Evolutionary conservation across 2,329 filamentous ascomycete species (phyloP), one percentile per base, ranked within the genome.

Genomic region (Corinectria fuckeliana): DNA sequence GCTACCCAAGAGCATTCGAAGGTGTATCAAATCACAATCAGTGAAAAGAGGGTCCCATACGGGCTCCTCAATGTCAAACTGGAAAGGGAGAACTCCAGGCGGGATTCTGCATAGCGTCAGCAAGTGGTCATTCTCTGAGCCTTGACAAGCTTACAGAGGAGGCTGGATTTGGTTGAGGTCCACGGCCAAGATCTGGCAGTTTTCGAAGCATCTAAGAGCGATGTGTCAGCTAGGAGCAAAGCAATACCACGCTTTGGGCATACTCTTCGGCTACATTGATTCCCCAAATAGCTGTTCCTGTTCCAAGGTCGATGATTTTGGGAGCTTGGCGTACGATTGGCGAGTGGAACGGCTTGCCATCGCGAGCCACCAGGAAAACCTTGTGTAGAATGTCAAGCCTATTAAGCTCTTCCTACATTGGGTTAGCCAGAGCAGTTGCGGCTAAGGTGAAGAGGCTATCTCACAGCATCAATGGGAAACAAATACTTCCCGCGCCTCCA

Each of bases 231-330:
- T 4, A 28, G 7, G 11, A 26, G 4, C 10, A 14, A 18, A 5
- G 1, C 13, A n/a, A 13, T 13, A 3, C 52, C 1, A 34, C 42
- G 23, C 6, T 16, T 7, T 23, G 26, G 16, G 74, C 86, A 78
- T 80, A 92, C 85, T 91, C 63, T 64, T 77, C 88, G 63, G 91
- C 90, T 77, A 97, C 90, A 66, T 94, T 90, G 68, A 96, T 91
- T 38, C 90, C 87, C 94, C 94, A 98, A 61, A 96, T 94, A 36
- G 92, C 93, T 1, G 92, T 96, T 18, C 93, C 94, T 63, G 90
- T 93, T 39, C 93, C 94, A 53, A 97, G 72, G 69, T 90, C 88
- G 39, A 90, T 72, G 47, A 90, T 81, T 50, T 78, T 76, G 26
- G 71, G 45, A 53, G 60, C 18, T 60, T 58, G 39, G 23, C 61